These are phyloP conservation scores for Cucurbita moschata DNA, from an alignment of 306 rosid genomes.

Conservation along the genomic window DNA sequence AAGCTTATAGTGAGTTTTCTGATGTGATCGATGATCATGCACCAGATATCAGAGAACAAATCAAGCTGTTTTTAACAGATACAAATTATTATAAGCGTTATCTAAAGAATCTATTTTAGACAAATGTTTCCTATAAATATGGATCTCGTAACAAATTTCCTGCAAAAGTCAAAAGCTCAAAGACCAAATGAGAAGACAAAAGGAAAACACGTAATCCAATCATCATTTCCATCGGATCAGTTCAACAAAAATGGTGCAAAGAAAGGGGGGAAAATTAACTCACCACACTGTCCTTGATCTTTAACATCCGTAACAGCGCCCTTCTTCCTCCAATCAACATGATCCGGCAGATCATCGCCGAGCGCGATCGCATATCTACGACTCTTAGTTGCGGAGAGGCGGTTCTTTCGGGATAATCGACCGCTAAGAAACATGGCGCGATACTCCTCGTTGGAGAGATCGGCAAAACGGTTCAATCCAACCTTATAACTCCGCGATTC, in stretches of 20 bases:
- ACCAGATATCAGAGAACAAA: not conserved
- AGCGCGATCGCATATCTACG: slow-evolving; percentile 27
- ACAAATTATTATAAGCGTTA: not conserved
- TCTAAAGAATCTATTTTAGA: not conserved
- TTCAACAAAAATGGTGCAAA: not conserved
- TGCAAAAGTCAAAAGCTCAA: not conserved
- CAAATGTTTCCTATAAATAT: not conserved
- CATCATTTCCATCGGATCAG: not conserved
- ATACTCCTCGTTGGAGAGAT: slow-evolving; percentile 65
- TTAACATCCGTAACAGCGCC: slow-evolving; percentile 65
- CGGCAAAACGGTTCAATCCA: slow-evolving; percentile 69
- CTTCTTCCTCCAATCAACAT: slow-evolving; percentile 64
- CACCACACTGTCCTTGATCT: slow-evolving; percentile 97
- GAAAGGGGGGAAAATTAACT: not conserved
- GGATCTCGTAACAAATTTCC: not conserved
- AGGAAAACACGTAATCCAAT: not conserved
- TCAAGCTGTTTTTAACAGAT: not conserved
- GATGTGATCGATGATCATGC: not conserved
- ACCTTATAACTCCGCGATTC: slow-evolving; percentile 21
- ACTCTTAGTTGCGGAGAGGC: slow-evolving; percentile 18
- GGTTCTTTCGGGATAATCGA: not conserved
- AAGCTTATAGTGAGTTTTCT: not conserved
- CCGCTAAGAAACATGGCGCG: slow-evolving; percentile 32
- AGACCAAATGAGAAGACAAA: not conserved
- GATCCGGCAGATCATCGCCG: slow-evolving; percentile 44